Evolutionary conservation across 306 rosid species (phyloP).

Genomic region (Rubus parviflorus): DNA sequence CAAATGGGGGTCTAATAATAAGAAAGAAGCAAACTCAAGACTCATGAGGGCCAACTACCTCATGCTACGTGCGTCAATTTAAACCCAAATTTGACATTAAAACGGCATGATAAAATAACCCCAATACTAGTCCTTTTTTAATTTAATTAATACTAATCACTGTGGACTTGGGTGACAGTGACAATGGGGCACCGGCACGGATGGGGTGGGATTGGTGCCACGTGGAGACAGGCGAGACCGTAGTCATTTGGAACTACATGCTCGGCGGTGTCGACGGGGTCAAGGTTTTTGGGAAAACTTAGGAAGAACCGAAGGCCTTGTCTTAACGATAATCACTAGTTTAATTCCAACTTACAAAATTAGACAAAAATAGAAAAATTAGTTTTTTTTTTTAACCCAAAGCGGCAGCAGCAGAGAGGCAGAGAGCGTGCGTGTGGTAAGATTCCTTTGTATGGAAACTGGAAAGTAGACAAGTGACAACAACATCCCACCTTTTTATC

Average conservation of each 20-base stretch:
- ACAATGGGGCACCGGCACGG: conserved; percentile 48
- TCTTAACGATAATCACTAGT: conserved; percentile 14
- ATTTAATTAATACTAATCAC: conserved; percentile 18
- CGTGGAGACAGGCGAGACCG: conserved; percentile 64
- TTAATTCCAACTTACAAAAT: not conserved
- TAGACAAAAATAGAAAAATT: not conserved
- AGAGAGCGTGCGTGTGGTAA: conserved; percentile 34
- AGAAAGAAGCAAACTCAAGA: conserved; percentile 1
- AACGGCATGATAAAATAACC: conserved; percentile 35
- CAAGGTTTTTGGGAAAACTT: conserved; percentile 48
- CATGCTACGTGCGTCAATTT: conserved; percentile 46
- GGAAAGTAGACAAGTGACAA: conserved; percentile 29
- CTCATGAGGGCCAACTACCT: conserved; percentile 65
- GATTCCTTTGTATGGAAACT: conserved; percentile 37
- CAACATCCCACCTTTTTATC: conserved; percentile 33
- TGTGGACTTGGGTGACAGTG: conserved; percentile 8
- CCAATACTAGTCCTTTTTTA: conserved; percentile 3
- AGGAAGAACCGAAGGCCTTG: conserved; percentile 28
- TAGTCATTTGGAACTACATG: conserved; percentile 52
- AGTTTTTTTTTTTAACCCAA: not conserved
- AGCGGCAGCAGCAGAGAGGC: conserved; percentile 26
- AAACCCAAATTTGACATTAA: conserved; percentile 37
- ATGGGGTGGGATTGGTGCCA: conserved; percentile 54
- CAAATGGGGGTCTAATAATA: conserved; percentile 23
- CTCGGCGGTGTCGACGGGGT: conserved; percentile 66